Base-by-base conservation (phyloP, 805 yeast species). In the Kluyveromyces lactis region DNA sequence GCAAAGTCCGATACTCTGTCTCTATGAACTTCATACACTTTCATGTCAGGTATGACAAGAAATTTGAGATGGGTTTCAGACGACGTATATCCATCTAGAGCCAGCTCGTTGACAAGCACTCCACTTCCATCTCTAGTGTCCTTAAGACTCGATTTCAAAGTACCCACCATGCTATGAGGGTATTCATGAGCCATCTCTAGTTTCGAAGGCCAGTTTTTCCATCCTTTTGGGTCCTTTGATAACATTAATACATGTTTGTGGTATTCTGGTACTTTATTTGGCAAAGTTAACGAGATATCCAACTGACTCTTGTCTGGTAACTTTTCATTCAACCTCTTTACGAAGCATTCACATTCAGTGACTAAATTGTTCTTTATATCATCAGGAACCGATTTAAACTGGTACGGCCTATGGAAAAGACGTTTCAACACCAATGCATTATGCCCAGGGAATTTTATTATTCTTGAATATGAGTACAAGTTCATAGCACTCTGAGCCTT, bases 191-290 rank as follows among this genome's bases (percentile, higher is more conserved):
- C 46, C 26, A 48, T 27, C 33, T 56, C 59, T 13, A 55, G 31
- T 32, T 50, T 54, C 9, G 48, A 42, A 23, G 49, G 49, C 62
- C 62, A 56, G 10, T 37, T 30, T 26, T 42, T 36, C 55, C 56
- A 52, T 21, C 34, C 47, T 18, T 43, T 38, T 2, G 38, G 43
- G 5, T 36, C 26, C 8, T 50, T 48, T 2, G 55, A 48, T 15
- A 55, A 28, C 12, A 55, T 39, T 29, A 53, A 26, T 13, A 53
- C 42, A 32, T 56, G 62, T 39, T 47, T 53, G 18, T 48, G 47
- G 26, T 50, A 55, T 2, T 24, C 36, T 1, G 60, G 62, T 2
- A 41, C 41, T 26, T 38, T 42, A 1, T 34, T 38, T 8, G 58
- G 54, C 17, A 55, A 31, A 31, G 40, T 27, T 3, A 42, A 30